These are phyloP conservation scores for Aspergillus versicolor DNA, from an alignment of 2,329 filamentous ascomycete genomes.

Conservation along the genomic window DNA sequence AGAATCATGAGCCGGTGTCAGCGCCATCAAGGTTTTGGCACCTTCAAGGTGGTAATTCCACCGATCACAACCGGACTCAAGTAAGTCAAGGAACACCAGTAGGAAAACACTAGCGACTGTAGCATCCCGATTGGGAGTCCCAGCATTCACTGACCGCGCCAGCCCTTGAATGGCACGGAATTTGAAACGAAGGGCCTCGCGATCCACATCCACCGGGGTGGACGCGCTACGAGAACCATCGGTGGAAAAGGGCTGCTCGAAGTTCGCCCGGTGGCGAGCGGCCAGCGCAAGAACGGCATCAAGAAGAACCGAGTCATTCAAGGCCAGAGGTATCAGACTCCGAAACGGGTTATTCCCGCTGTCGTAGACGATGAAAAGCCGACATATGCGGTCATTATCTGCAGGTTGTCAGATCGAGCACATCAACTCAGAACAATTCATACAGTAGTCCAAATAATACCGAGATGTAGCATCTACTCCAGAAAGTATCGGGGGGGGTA, in stretches of 20 bases:
- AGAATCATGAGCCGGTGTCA: constrained; percentile 18
- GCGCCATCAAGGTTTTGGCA: constrained; percentile 28
- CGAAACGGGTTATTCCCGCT: constrained; percentile 35
- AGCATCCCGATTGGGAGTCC: constrained; percentile 20
- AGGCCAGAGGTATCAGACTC: constrained; percentile 30
- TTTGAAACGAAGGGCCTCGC: constrained; percentile 34
- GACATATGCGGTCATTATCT: constrained; percentile 38
- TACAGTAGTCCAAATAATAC: constrained; percentile 38
- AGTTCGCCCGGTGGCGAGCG: constrained; percentile 34
- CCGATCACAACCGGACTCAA: constrained; percentile 34
- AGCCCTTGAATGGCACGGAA: constrained; percentile 34
- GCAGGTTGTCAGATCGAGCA: neutral
- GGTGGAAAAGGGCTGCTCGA: constrained; percentile 24
- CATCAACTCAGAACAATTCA: constrained; percentile 11
- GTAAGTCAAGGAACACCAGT: constrained; percentile 31
- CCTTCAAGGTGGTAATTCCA: constrained; percentile 37
- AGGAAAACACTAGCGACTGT: constrained; percentile 37
- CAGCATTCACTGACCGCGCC: constrained; percentile 20
- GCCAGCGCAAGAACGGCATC: constrained; percentile 35
- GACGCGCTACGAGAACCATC: neutral
- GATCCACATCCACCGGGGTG: constrained; percentile 17
- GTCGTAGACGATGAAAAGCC: constrained; percentile 36
- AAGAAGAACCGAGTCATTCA: constrained; percentile 28
- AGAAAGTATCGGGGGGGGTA: constrained; percentile 14
- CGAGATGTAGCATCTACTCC: constrained; percentile 22